phyloP scores from a whole-genome alignment of 768 basidiomycete species.

The Hygrocybe punicea region DNA sequence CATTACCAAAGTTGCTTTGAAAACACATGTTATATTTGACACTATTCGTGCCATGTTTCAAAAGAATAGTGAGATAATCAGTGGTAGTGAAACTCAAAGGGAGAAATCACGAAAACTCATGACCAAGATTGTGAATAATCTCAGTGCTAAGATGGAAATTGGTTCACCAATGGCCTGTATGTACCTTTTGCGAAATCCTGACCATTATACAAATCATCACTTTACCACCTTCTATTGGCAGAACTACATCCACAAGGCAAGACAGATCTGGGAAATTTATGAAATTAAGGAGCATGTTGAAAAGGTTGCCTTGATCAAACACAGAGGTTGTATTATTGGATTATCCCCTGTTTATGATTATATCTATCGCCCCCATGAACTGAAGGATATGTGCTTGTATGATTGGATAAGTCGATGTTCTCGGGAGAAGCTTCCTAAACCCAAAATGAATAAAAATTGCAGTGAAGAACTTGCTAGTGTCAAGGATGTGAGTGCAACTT shows the following conservation, averaged over 20 bases:
- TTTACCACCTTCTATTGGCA: slow-evolving; percentile 20
- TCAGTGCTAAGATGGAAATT: slow-evolving; percentile 29
- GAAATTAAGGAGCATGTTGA: slow-evolving; percentile 9
- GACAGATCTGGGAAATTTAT: slow-evolving; percentile 7
- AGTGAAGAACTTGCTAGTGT: too few relatives aligned
- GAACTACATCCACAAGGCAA: slow-evolving; percentile 15
- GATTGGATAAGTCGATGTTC: slow-evolving; percentile 22
- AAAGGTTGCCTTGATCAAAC: slow-evolving; percentile 20
- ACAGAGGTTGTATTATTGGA: slow-evolving; percentile 12
- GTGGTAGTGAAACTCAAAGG: slow-evolving; percentile 18
- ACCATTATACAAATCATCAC: slow-evolving; percentile 31
- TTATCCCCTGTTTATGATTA: slow-evolving; percentile 25
- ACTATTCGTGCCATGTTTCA: slow-evolving; percentile 21
- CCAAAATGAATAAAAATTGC: neutral
- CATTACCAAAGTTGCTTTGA: slow-evolving; percentile 24
- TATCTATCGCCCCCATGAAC: slow-evolving; percentile 20
- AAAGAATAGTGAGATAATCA: slow-evolving; percentile 19
- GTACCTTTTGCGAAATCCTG: slow-evolving; percentile 25
- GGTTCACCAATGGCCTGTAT: slow-evolving; percentile 27
- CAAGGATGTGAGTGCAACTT: too few relatives aligned
- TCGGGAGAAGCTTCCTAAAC: slow-evolving; percentile 9
- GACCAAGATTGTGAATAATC: slow-evolving; percentile 25
- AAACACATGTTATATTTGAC: slow-evolving; percentile 31
- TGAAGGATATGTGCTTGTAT: slow-evolving; percentile 24
- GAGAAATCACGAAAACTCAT: slow-evolving; percentile 20